These are phyloP conservation scores for Mycena polygramma DNA, from an alignment of 768 basidiomycete species.

Conservation along the genomic window DNA sequence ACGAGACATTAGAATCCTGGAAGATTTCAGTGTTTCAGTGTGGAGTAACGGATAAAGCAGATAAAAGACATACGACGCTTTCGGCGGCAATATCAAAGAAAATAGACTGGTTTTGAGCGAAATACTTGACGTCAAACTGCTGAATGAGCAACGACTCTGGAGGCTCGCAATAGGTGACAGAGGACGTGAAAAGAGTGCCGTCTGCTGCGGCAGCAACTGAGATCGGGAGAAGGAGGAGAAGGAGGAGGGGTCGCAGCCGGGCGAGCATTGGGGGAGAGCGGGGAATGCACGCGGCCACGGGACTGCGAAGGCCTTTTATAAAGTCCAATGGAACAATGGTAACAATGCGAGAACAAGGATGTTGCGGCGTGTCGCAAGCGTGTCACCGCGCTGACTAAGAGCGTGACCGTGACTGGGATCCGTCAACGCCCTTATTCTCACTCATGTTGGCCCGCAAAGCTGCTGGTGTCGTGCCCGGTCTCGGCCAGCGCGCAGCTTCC, in stretches of 20 bases:
- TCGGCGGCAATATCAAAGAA: conserved; percentile 90
- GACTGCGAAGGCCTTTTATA: no score
- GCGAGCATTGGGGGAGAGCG: conserved; percentile 21
- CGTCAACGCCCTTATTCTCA: background rate
- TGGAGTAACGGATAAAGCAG: background rate
- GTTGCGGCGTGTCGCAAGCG: no score
- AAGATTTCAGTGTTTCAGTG: no score
- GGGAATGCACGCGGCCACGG: conserved; percentile 1
- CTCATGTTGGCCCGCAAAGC: conserved; percentile 63
- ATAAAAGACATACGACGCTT: conserved; percentile 75
- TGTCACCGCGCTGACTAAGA: no score
- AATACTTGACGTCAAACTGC: conserved; percentile 81
- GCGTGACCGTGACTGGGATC: background rate
- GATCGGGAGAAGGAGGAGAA: conserved; percentile 46
- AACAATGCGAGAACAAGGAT: no score
- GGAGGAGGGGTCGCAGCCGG: conserved; percentile 54
- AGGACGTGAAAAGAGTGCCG: conserved; percentile 69
- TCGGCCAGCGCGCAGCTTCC: conserved; percentile 81
- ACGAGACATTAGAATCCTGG: no score
- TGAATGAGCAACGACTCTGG: conserved; percentile 85
- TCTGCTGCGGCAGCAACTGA: conserved; percentile 27
- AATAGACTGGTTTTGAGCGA: conserved; percentile 77
- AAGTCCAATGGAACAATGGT: background rate
- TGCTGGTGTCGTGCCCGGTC: conserved; percentile 55
- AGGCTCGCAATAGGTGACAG: conserved; percentile 88